Base-by-base conservation (phyloP, 768 basidiomycete species). In the Pholiota molesta region DNA sequence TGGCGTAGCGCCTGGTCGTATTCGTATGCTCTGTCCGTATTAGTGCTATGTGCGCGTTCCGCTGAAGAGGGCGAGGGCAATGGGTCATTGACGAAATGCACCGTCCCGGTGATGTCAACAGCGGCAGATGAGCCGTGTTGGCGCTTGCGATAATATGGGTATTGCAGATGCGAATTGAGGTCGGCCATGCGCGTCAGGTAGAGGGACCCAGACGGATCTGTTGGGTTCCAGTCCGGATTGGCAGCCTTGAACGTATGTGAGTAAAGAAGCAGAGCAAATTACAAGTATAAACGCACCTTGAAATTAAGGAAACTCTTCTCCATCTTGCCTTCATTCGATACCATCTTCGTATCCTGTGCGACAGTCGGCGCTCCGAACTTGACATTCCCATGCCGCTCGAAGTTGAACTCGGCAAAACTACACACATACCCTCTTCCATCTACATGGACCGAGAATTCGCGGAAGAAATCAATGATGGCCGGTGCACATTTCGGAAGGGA, bases 381-480 rank as follows among this genome's bases (percentile, higher is more conserved):
- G 72, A 94, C 83, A 72, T 96, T 96, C 0, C 95, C 95, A 64
- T 97, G 95, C 59, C 95, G 79, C 77, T 95, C 89, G 73, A 99
- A 99, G 73, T 99, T 96, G 72, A 99, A 99, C 62, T 97, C 96
- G 3, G 97, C 97, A 74, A 99, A 99, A 59, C 93, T 95, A 71
- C 97, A 99, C 19, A 99, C 92, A 69, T 97, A 97, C 5, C 97
- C 97, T 2, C 97, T 83, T 0, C 96, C 94, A 62, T 98, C 96
- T 21, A 99, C 91, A 73, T 99, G 97, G 0, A 99, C 91, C 0
- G 95, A 91, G 72, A 98, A 99, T 74, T 99, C 97, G 33, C 97
- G 87, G 85, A 99, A 99, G 72, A 99, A 99, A 72, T 99, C 97
- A 63, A 99, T 85, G 66, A 99, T 91, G 0, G 89, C 90, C 9